phyloP scores from a whole-genome alignment of 2,329 filamentous ascomycete species.

The Cercospora zeae-maydis region DNA sequence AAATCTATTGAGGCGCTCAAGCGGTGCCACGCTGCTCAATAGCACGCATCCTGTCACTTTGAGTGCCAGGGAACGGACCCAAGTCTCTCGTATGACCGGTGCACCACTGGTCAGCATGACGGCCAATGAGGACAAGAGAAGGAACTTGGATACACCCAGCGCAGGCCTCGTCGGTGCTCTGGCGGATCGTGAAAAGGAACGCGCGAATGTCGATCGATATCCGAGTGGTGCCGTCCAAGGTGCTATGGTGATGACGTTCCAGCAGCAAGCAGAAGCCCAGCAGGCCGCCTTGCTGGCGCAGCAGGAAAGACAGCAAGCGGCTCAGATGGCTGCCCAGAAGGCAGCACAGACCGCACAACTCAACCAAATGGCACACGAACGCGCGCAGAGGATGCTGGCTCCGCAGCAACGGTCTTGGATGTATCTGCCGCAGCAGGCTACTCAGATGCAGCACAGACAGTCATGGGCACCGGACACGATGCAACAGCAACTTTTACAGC shows the following conservation, averaged over 20 bases:
- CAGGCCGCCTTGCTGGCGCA: conserved; percentile 39
- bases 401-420: not conserved
- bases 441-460: conserved; percentile 10
- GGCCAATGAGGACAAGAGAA: conserved; percentile 41
- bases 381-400: conserved; percentile 14
- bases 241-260: conserved; percentile 57
- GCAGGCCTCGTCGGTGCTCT: conserved; percentile 70
- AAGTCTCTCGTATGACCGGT: conserved; percentile 77
- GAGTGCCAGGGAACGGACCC: conserved; percentile 84
- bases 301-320: conserved; percentile 29
- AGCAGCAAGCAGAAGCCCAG: conserved; percentile 40
- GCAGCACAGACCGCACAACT: conserved; percentile 28
- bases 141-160: not conserved
- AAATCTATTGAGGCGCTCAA: not conserved
- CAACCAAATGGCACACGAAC: conserved; percentile 24
- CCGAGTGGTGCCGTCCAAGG: conserved; percentile 68
- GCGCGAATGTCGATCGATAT: conserved; percentile 61
- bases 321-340: conserved; percentile 28
- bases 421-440: not conserved
- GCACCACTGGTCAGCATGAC: conserved; percentile 69
- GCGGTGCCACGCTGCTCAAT: conserved; percentile 23
- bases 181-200: conserved; percentile 74
- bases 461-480: conserved; percentile 13
- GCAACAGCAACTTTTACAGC: conserved; percentile 15
- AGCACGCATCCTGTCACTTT: conserved; percentile 57